Percentiles rank a stretch among this genome's conserved stretches.
These are phyloP conservation scores for Lipomyces orientalis DNA, from an alignment of 805 yeast species.

Conservation along the genomic window DNA sequence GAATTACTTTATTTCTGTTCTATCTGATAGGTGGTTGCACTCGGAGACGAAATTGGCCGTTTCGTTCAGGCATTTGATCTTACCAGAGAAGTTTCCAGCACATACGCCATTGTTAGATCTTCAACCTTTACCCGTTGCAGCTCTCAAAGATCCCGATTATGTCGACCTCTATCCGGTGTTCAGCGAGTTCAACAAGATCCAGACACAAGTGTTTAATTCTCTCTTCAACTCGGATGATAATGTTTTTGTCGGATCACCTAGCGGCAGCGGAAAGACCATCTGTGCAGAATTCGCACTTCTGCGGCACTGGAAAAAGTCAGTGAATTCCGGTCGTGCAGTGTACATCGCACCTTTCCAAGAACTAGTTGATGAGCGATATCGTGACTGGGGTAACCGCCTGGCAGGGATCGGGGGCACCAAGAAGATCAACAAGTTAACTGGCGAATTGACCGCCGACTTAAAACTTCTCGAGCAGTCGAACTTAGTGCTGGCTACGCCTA, in stretches of 20 bases:
- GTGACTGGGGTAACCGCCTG: conserved; percentile 61
- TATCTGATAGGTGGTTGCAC: conserved; percentile 87
- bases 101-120: conserved; percentile 63
- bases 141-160: conserved; percentile 58
- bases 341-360: conserved; percentile 72
- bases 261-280: conserved; percentile 76
- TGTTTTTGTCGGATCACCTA: conserved; percentile 70
- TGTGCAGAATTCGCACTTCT: conserved; percentile 76
- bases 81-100: conserved; percentile 70
- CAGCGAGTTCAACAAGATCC: conserved; percentile 67
- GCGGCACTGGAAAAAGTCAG: conserved; percentile 66
- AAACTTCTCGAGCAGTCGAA: conserved; percentile 64
- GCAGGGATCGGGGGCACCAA: conserved; percentile 62
- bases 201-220: conserved; percentile 70
- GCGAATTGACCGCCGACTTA: conserved; percentile 62
- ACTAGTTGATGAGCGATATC: conserved; percentile 54
- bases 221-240: conserved; percentile 64
- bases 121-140: conserved; percentile 56
- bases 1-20: conserved; percentile 69
- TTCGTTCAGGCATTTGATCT: conserved; percentile 54
- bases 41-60: conserved; percentile 69
- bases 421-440: conserved; percentile 60
- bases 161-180: conserved; percentile 53
- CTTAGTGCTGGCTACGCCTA: conserved; percentile 76
- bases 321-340: conserved; percentile 68